A percentile compares a stretch with the other conserved stretches of the same genome.
These are phyloP conservation scores for Thermochaetoides dissita DNA, from an alignment of 2,329 filamentous ascomycete genomes.

Conservation along the genomic window DNA sequence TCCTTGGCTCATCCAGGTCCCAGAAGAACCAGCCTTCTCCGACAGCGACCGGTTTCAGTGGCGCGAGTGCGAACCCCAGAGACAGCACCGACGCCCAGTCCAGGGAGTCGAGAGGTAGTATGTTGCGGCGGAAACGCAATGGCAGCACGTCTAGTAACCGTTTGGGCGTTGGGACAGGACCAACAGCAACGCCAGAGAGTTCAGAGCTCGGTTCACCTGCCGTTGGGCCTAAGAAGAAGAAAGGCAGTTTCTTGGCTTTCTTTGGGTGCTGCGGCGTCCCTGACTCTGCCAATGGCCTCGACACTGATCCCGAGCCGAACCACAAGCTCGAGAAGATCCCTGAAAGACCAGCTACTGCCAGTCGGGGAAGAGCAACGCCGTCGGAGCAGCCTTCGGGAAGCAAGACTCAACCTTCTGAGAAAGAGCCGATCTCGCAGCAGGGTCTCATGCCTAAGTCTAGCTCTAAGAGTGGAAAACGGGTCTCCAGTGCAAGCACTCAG, in stretches of 20 bases:
- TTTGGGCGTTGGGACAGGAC: slow-evolving; percentile 39
- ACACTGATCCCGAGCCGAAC: slow-evolving; percentile 36
- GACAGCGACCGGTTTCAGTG: slow-evolving; percentile 45
- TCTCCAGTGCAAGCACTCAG: slow-evolving; percentile 31
- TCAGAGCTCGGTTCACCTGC: slow-evolving; percentile 30
- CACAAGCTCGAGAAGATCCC: slow-evolving; percentile 46
- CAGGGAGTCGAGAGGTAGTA: slow-evolving; percentile 51
- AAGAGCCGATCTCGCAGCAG: slow-evolving; percentile 25
- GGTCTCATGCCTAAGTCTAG: too few species aligned
- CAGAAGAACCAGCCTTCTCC: slow-evolving; percentile 46
- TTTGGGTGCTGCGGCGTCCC: slow-evolving; percentile 55
- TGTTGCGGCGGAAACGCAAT: slow-evolving; percentile 48
- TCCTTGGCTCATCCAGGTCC: slow-evolving; percentile 47
- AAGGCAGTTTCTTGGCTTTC: slow-evolving; percentile 40
- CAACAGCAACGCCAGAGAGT: slow-evolving; percentile 33
- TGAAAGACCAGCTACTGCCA: slow-evolving; percentile 39
- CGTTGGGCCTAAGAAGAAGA: slow-evolving; percentile 35
- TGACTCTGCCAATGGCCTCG: slow-evolving; percentile 41
- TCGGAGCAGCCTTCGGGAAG: slow-evolving; percentile 33
- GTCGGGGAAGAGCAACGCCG: slow-evolving; percentile 37
- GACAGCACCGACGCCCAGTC: slow-evolving; percentile 52
- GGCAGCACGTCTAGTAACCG: slow-evolving; percentile 54
- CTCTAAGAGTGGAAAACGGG: slow-evolving; percentile 27
- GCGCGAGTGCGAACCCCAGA: slow-evolving; percentile 43
- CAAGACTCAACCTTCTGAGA: slow-evolving; percentile 33